Evolutionary conservation across 108 stramenopile genomes (phyloP), one percentile per base, ranked within the genome.

Genomic region (Asterionellopsis glacialis): DNA sequence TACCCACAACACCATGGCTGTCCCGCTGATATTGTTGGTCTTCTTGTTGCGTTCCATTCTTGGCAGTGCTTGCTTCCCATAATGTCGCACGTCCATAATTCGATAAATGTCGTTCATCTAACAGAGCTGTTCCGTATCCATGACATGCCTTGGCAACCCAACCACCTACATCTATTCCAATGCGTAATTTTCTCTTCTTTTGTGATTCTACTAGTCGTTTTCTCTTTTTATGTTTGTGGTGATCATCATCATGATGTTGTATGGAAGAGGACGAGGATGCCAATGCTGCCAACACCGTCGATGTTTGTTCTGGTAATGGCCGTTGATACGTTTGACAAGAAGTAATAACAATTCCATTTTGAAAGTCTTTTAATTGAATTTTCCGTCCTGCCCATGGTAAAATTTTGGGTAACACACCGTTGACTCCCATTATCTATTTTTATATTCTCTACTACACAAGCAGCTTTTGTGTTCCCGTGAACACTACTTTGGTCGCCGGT

Each of bases 41-140:
- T 48, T 57, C 41, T 16, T 47, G 21, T 41, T 28, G 33, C 50
- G 61, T 15, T 68, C 49, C 45, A 45, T 50, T 26, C 61, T 47
- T 48, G 41, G 13, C 27, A 47, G 25, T 33, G 33, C 33, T 33
- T 33, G 2, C 5, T 33, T 33, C 33, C 33, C 33, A 33, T 38
- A 89, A 59, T 50, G 73, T 40, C 1, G 77, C 75, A 54, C 88
- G 51, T 15, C 91, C 91, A 60, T 77, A 83, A 61, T 85, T 84
- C 0, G 80, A 74, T 59, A 93, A 68, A 61, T 85, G 81, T 3
- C 87, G 67, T 42, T 86, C 88, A 59, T 93, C 91, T 59, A 72
- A 62, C 48, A 93, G 59, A 40, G 55, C 49, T 0, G 68, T 70
- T 11, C 84, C 84, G 61, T 70, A 59, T 1, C 82, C 86, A 57